These are phyloP conservation scores for Reutealis trisperma DNA, from an alignment of 345 rosid genomes.

Conservation along the genomic window DNA sequence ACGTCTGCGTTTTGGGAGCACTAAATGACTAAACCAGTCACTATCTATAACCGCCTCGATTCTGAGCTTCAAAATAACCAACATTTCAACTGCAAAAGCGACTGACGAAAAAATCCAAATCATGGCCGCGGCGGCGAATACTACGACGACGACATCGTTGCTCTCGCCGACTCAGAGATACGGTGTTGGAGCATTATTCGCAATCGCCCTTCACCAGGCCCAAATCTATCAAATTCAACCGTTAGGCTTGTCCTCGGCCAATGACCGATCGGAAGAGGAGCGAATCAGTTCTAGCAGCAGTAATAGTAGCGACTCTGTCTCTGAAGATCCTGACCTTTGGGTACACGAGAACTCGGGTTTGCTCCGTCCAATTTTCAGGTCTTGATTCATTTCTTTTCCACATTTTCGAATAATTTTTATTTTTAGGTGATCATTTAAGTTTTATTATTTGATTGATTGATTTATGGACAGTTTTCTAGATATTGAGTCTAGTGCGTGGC, in stretches of 20 bases:
- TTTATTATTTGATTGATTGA: no score
- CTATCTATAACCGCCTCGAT: no score
- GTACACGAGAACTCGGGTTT: conserved; percentile 70
- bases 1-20: no score
- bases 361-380: conserved; percentile 91
- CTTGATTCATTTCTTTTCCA: background rate
- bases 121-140: conserved; percentile 24
- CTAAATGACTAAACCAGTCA: no score
- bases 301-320: conserved; percentile 69
- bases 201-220: conserved; percentile 81
- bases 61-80: no score
- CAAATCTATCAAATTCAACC: conserved; percentile 83
- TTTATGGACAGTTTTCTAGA: conserved; percentile 57
- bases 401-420: background rate
- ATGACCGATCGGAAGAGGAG: conserved; percentile 34
- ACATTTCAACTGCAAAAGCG: no score
- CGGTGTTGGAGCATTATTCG: conserved; percentile 79
- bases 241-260: conserved; percentile 45
- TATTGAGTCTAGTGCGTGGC: conserved; percentile 74
- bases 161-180: conserved; percentile 71
- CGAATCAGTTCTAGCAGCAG: conserved; percentile 46
- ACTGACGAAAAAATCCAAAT: background rate
- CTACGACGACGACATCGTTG: conserved; percentile 38
- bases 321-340: conserved; percentile 84
- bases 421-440: background rate